A percentile compares a stretch with the other conserved stretches of the same genome.
These are phyloP conservation scores for Phytophthora sansomeana DNA, from an alignment of 352 stramenopile species.

Conservation along the genomic window DNA sequence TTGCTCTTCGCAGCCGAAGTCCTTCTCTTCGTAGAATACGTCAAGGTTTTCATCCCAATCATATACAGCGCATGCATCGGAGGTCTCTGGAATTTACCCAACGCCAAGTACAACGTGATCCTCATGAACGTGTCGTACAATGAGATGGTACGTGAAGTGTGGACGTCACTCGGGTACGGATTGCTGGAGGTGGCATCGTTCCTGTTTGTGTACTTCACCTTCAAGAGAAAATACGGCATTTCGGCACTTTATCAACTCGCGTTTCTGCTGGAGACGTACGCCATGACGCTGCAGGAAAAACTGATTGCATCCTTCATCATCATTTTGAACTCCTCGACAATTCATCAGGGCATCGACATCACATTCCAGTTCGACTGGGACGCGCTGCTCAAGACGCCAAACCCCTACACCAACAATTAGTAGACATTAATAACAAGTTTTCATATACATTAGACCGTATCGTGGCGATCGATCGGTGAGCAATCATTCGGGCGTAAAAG, in stretches of 20 bases:
- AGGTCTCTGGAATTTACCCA: too few species aligned
- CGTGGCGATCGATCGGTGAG: background rate
- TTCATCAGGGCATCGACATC: conserved; percentile 30
- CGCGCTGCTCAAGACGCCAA: conserved; percentile 11
- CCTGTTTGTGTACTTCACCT: conserved; percentile 27
- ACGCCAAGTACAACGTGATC: conserved; percentile 31
- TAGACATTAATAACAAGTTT: background rate
- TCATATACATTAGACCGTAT: background rate
- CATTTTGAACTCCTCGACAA: conserved; percentile 23
- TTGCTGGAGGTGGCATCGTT: conserved; percentile 29
- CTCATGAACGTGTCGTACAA: conserved; percentile 16
- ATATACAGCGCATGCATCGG: conserved; percentile 33
- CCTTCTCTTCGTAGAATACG: too few species aligned
- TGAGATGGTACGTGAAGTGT: conserved; percentile 5
- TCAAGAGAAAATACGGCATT: conserved; percentile 39
- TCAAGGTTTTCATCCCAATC: conserved; percentile 29
- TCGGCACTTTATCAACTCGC: conserved; percentile 36
- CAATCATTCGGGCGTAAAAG: background rate
- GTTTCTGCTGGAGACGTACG: conserved; percentile 46
- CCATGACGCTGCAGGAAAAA: conserved; percentile 31
- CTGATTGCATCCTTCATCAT: conserved; percentile 31
- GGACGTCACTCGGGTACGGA: conserved; percentile 12
- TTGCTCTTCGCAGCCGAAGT: conserved; percentile 23
- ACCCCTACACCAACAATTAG: conserved; percentile 7
- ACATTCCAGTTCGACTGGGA: conserved; percentile 24